Evolutionary conservation across 106 monocot species (phyloP), one percentile per base, ranked within the genome.

Genomic region (Allium cepa): DNA sequence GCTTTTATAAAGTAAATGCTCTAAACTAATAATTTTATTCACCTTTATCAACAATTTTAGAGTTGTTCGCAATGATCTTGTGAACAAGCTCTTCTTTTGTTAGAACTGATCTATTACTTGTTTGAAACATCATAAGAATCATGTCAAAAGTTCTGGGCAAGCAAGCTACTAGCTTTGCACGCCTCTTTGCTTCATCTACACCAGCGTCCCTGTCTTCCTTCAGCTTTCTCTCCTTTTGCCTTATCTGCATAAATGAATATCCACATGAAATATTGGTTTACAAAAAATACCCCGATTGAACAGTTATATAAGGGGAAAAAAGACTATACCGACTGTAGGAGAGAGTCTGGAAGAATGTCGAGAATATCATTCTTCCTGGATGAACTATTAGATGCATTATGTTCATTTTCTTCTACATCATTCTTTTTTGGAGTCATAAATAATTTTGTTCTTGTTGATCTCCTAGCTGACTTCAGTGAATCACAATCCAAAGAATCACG

Each of bases 31-130:
- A 46, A 8, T 7, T 11, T 8, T n/a, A 46, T 74, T 77, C 85
- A 97, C 97, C 77, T 83, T 60, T 76, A 57, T 99, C 99, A 69
- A 81, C 74, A 50, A 99, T 79, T 66, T 85, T 93, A 36, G 56
- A 59, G 53, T 90, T 75, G 59, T 77, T 79, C 49, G 85, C 48
- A 71, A 93, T 77, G 67, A 99, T 78, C 81, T 90, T 93, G 75
- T 90, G 71, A 12, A 93, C 68, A 17, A 99, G 82, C 47, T 93
- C 90, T 72, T 90, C 83, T 72, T 85, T 99, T 52, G 93, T 93
- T 69, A 99, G 75, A 52, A 87, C 74, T 17, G 99, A 85, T 70
- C 85, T 53, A 4, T 68, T 77, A 10, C 69, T 48, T 52, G 87
- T 81, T 62, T 90, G 93, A 66, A 85, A 90, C 63, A 90, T 77